Evolutionary conservation across 176 grass and related monocot species (phyloP), one percentile per base, ranked within the genome.

Genomic region (Poa pratensis): DNA sequence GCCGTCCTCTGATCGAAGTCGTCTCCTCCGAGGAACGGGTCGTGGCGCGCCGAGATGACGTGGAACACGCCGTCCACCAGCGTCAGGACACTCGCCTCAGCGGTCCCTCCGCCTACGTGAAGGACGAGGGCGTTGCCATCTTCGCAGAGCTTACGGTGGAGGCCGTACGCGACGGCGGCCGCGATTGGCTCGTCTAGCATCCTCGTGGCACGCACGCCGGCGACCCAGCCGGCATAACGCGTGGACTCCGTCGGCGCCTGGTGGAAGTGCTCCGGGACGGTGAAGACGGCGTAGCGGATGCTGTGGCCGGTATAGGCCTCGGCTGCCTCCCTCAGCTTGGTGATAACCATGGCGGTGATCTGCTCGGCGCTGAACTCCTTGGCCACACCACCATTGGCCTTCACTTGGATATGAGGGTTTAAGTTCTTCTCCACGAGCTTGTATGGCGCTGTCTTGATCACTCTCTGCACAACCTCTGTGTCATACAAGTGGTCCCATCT

Each of bases 241-340:
- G 8, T 51, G 14, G 71, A 50, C 46, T 75, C 46, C 71, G 13
- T 51, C 26, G 71, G 24, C 3, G 71, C 22, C 3, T 75, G 22
- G 71, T 75, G 28, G 71, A 51, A 51, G 24, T 75, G 71, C 45
- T 75, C 45, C 71, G 45, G 71, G 15, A 75, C 24, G 14, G 71
- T 75, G 71, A 75, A 48, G 24, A 75, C 4, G 46, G 71, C 71
- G 7, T 75, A 48, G 22, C 46, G 46, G 24, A 75, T 24, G 3
- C 15, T 15, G 0, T 45, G 45, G 7, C 71, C 71, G 24, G 28
- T 26, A 45, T 74, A 74, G 23, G 23, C 71, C 71, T 75, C 71
- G 23, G 71, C 46, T 10, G 71, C 46, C 46, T 75, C 46, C 71
- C 15, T 75, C 23, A 75, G 71, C 71, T 30, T 75, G 71, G 15